Conservation (phyloP, 2,329 filamentous ascomycete species). For the Alternaria consortialis region DNA sequence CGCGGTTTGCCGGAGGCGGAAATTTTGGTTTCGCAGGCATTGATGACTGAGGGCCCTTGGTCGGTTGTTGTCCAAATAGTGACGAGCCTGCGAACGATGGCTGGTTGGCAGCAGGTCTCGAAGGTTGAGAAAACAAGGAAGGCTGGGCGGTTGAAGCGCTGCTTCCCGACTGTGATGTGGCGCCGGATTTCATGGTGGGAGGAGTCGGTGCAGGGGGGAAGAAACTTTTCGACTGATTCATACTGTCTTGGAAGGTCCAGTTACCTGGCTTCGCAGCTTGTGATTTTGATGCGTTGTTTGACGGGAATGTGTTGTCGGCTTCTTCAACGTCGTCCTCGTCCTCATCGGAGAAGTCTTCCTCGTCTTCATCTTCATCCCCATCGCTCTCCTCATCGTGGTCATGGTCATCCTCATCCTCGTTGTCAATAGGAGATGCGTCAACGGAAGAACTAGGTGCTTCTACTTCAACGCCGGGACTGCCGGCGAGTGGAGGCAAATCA, state of each 20-base stretch:
- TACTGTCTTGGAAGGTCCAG: conserved; percentile 34
- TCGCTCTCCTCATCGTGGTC: conserved; percentile 54
- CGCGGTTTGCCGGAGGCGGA: conserved; percentile 58
- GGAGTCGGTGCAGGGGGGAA: conserved; percentile 46
- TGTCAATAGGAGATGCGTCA: conserved; percentile 43
- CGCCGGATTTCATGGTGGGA: conserved; percentile 37
- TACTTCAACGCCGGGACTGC: conserved; percentile 58
- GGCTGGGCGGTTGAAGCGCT: conserved; percentile 31
- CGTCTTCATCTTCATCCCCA: conserved; percentile 47
- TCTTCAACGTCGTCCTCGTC: conserved; percentile 55
- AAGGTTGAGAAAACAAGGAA: conserved; percentile 26
- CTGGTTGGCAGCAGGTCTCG: conserved; percentile 18
- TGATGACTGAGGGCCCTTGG: conserved; percentile 21
- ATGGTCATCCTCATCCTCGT: conserved; percentile 37
- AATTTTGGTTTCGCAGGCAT: conserved; percentile 57
- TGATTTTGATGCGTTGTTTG: conserved; percentile 27
- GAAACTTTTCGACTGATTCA: conserved; percentile 33
- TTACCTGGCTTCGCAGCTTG: conserved; percentile 20
- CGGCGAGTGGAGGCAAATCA: conserved; percentile 56
- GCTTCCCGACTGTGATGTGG: conserved; percentile 33
- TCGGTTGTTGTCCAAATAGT: conserved; percentile 29
- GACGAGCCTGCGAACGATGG: conserved; percentile 20
- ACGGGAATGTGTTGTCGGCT: conserved; percentile 50
- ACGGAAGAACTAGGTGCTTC: conserved; percentile 48
- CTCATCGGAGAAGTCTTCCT: conserved; percentile 51